Evolutionary conservation across 1,284 basidiomycete species (phyloP), one percentile per base, ranked within the genome.

Genomic region (Malassezia globosa): DNA sequence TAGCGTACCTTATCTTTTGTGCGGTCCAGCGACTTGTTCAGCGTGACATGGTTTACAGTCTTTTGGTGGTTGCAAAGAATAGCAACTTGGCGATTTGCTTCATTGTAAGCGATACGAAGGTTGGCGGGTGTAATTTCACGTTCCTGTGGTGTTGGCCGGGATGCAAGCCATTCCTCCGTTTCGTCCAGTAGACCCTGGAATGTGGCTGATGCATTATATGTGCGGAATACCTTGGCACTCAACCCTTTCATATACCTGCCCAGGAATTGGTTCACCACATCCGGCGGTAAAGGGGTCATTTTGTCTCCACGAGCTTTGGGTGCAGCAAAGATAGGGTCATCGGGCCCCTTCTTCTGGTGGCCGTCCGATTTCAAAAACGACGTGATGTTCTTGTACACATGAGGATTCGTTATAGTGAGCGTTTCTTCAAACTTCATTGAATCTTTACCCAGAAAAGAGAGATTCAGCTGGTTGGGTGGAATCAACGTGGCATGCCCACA

Each of bases 241-340:
- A 71, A 55, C 7, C 68, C 68, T 35, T 63, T 60, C 65, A 69
- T 69, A 48, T 65, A 65, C 38, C 61, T 56, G 44, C 62, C 59
- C 7, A 71, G 49, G 48, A 67, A 71, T 42, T 68, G 63, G 54
- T 71, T 71, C 35, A 71, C 66, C 27, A 58, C 55, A 41, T 55
- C 54, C 11, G 59, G 57, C 40, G 64, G 49, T 5, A 64, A 47
- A 19, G 60, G 60, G 39, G 60, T 55, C 57, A 61, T 56, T 7
- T 36, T 46, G 31, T 37, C 46, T 25, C 55, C 52, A 4, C 60
- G 55, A 8, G 55, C 55, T 42, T 60, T 51, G 19, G 62, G 60
- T 1, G 62, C 62, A 19, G 60, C 94, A 66, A 99, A 97, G 47
- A 97, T 73, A 56, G 84, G 82, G 69, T 97, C 92, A 13, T 82